Evolutionary conservation across 805 yeast species (phyloP).

Genomic region (Candida multigemmis): DNA sequence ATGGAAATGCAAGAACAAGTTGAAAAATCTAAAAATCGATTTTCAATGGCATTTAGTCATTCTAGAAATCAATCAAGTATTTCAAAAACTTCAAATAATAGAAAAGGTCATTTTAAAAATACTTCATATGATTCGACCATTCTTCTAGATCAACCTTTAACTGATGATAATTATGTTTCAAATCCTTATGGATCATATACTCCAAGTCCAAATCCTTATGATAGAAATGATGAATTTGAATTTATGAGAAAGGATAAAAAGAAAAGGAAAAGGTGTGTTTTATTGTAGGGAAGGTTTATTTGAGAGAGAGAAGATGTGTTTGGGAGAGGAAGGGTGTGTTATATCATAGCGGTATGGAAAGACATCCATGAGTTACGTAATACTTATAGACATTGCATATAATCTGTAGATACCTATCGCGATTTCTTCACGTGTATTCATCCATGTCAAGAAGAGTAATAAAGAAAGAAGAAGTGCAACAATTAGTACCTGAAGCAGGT

Average conservation of each 20-base stretch:
- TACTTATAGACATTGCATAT: too few relatives aligned
- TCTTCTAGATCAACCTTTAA: slow-evolving; percentile 30
- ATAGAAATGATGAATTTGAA: slow-evolving; percentile 34
- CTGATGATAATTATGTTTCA: slow-evolving; percentile 23
- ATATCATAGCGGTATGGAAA: too few relatives aligned
- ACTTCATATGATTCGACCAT: slow-evolving; percentile 26
- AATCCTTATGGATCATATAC: slow-evolving; percentile 35
- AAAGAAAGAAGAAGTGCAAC: neutral
- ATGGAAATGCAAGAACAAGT: slow-evolving; percentile 25
- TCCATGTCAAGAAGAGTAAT: neutral
- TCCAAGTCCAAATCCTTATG: slow-evolving; percentile 4
- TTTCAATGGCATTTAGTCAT: slow-evolving; percentile 24
- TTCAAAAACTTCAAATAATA: slow-evolving; percentile 12
- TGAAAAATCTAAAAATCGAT: slow-evolving; percentile 24
- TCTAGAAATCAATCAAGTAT: slow-evolving; percentile 13
- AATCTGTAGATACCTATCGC: too few relatives aligned
- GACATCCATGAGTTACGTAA: too few relatives aligned
- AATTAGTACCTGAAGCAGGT: slow-evolving; percentile 53
- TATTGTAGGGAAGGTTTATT: slow-evolving; percentile 12
- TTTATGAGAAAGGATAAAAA: slow-evolving; percentile 23
- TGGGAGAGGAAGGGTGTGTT: neutral
- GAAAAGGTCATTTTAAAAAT: slow-evolving; percentile 29
- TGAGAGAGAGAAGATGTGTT: neutral
- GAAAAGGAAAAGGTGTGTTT: slow-evolving; percentile 22
- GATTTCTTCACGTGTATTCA: too few relatives aligned